Evolutionary conservation across 2,329 filamentous ascomycete species (phyloP), one percentile per base, ranked within the genome.

Genomic region (Hortaea sp.): DNA sequence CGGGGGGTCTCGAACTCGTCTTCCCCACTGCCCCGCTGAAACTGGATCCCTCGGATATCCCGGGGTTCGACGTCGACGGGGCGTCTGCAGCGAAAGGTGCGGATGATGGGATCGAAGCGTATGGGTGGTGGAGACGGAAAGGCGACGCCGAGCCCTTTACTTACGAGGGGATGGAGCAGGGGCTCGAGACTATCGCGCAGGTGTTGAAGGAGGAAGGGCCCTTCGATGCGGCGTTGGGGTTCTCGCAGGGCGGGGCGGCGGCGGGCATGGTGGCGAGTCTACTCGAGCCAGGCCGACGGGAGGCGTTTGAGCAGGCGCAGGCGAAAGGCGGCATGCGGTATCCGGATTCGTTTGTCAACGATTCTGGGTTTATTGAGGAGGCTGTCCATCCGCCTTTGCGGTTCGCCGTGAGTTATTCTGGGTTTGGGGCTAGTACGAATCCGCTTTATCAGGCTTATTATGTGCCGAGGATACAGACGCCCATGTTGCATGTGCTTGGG

Each of bases 121-220:
- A 82, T 75, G 85, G 79, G 9, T 97, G 90, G 90, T 95, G 87
- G 75, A 78, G 77, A 44, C 78, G 75, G 31, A 75, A 87, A 56
- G 81, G 82, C 37, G 75, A 78, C 1, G 73, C 72, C 1, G 66
- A 75, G 27, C 66, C 68, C 2, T 71, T 67, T 46, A 55, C 50
- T 3, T 95, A 94, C 65, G 72, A 75, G 7, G 77, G 80, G 0
- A 66, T 95, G 2, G 78, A 84, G n/a, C 67, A 76, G 13, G 87
- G 86, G 1, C 74, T 95, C 55, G 66, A 62, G 0, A 61, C 69
- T 2, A 66, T 95, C 5, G 84, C 84, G 0, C 62, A 72, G 4
- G 67, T 79, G 0, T 77, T 94, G 27, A 65, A 69, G 30, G 73
- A 76, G 1, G 75, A 79, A 6, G 83, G 79, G 0, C 82, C 82